These are phyloP conservation scores for Neonectria punicea DNA, from an alignment of 2,329 filamentous ascomycete species.

Conservation along the genomic window DNA sequence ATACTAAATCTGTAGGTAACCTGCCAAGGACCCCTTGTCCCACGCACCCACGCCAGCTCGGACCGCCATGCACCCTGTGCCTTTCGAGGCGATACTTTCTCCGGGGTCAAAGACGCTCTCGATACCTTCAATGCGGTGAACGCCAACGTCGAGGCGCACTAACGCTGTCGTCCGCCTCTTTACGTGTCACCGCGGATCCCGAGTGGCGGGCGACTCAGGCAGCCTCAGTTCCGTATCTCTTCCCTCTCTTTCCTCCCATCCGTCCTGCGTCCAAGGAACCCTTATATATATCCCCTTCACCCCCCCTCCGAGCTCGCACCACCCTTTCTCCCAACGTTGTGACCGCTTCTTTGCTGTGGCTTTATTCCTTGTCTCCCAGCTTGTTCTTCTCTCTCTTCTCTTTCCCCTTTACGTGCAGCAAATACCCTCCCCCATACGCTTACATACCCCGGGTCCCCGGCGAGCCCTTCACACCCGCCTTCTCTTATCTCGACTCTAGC, in stretches of 20 bases:
- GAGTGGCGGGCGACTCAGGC: conserved; percentile 16
- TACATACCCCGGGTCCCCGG: background rate
- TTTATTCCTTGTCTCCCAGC: background rate
- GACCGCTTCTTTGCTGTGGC: conserved; percentile 11
- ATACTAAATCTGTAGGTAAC: background rate
- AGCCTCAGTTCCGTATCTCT: background rate
- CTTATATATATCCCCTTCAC: conserved; percentile 23
- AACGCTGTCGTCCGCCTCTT: background rate
- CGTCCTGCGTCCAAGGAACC: background rate
- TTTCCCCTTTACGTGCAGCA: background rate
- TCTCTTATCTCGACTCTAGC: background rate
- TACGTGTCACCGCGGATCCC: conserved; percentile 4
- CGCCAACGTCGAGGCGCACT: background rate
- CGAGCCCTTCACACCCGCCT: background rate
- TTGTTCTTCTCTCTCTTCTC: background rate
- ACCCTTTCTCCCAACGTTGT: conserved; percentile 9
- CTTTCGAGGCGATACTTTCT: background rate
- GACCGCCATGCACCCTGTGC: conserved; percentile 8
- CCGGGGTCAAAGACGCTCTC: conserved; percentile 2
- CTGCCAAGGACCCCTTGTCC: background rate
- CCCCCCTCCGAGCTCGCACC: conserved; percentile 12
- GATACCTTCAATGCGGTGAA: conserved; percentile 20
- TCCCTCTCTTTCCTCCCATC: background rate
- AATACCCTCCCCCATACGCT: background rate
- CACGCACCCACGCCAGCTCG: background rate